Percentiles rank a stretch among this genome's conserved stretches.
phyloP scores from a whole-genome alignment of 257 asterid species.

The Plantago ovata region DNA sequence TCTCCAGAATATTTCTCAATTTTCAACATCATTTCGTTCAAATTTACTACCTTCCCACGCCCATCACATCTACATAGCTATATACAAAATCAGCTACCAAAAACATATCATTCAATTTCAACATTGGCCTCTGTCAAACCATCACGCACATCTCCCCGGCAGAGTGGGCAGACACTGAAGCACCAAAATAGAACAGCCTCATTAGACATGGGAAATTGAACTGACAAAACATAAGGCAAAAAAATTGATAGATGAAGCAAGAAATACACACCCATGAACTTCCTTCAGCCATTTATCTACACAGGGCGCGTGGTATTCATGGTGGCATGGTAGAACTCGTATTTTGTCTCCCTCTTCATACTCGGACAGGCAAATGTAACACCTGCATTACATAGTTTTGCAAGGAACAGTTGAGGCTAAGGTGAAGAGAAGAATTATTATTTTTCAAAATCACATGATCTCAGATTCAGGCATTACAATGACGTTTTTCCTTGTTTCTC shows the following conservation, averaged over 20 bases:
- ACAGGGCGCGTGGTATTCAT: conserved; percentile 74
- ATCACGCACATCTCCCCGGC: conserved; percentile 82
- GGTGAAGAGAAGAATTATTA: not conserved
- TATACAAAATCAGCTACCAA: conserved; percentile 14
- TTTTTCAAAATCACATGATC: not conserved
- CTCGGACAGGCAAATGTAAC: conserved; percentile 85
- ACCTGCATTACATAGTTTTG: conserved; percentile 42
- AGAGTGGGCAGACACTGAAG: conserved; percentile 88
- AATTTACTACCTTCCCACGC: not conserved
- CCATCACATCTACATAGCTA: conserved; percentile 19
- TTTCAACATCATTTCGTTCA: conserved; percentile 1
- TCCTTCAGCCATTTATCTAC: conserved; percentile 96
- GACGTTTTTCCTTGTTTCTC: not conserved
- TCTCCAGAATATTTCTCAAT: not conserved
- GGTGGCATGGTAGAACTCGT: conserved; percentile 83
- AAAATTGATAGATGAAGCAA: conserved; percentile 6
- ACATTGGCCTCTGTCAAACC: conserved; percentile 42
- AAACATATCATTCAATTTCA: conserved; percentile 28
- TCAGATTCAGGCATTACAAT: not conserved
- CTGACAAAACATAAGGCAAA: not conserved
- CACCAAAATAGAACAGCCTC: conserved; percentile 14
- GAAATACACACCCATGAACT: conserved; percentile 66
- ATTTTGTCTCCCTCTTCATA: conserved; percentile 82
- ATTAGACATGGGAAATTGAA: conserved; percentile 7
- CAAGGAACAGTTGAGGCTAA: conserved; percentile 10